phyloP scores from a whole-genome alignment of 305 asterid species.

The Ajuga reptans region DNA sequence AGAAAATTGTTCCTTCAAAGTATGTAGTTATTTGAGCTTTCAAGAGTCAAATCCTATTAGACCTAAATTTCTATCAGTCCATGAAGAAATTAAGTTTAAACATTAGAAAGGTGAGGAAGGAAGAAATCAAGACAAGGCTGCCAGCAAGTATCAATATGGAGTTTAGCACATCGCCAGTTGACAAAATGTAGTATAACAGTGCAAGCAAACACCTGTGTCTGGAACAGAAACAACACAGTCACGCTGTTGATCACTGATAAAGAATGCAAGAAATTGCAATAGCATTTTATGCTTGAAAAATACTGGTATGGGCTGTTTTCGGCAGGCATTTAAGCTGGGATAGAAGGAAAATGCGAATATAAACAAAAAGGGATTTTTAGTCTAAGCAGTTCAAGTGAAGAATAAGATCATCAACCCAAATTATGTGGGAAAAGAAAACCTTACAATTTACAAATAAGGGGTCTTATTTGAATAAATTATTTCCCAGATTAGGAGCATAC shows the following conservation, averaged over 20 bases:
- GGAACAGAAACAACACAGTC: neutral
- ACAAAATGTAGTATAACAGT: neutral
- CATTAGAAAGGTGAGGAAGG: neutral
- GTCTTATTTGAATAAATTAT: conserved; percentile 3
- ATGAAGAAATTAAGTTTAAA: conserved; percentile 5
- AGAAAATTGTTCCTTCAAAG: neutral
- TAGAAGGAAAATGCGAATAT: neutral
- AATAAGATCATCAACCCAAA: neutral
- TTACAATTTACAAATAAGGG: neutral
- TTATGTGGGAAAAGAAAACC: conserved; percentile 13
- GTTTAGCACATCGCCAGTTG: neutral
- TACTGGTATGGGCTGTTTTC: neutral
- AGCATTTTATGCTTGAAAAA: neutral
- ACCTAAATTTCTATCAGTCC: neutral
- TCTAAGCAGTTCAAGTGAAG: neutral
- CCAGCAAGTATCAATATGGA: neutral
- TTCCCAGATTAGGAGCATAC: conserved; percentile 19
- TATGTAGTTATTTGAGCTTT: neutral
- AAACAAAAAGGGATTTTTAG: neutral
- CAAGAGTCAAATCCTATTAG: conserved; percentile 3
- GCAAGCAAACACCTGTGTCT: conserved; percentile 1
- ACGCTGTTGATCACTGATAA: neutral
- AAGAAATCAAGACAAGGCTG: neutral
- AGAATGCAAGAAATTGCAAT: neutral
- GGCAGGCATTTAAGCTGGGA: neutral